Evolutionary conservation across 768 basidiomycete genomes (phyloP).

Genomic region (Xanthoconium stramineum): DNA sequence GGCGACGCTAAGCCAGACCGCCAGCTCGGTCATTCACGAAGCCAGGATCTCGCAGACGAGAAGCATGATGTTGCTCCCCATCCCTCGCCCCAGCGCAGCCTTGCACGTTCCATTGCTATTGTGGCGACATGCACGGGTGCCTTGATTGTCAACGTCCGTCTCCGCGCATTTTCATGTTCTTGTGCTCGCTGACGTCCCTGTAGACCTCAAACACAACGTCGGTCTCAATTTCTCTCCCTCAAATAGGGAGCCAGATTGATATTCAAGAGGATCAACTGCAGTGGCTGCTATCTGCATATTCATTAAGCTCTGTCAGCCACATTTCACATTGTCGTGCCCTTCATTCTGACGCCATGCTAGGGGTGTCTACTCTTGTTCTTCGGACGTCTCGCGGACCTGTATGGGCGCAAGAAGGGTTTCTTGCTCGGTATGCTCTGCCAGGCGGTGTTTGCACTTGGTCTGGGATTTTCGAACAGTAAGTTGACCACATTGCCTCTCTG

Average conservation of each 20-base stretch:
- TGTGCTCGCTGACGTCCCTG: neutral
- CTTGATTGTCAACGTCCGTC: conserved; percentile 36
- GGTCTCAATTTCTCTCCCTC: conserved; percentile 49
- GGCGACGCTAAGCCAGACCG: conserved; percentile 11
- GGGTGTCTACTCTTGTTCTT: conserved; percentile 75
- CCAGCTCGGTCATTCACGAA: conserved; percentile 10
- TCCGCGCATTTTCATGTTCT: neutral
- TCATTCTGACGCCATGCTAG: conserved; percentile 36
- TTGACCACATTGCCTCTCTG: neutral
- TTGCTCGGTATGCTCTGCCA: conserved; percentile 54
- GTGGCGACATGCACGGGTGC: conserved; percentile 39
- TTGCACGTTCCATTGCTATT: conserved; percentile 26
- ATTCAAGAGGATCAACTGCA: conserved; percentile 54
- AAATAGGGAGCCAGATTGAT: conserved; percentile 46
- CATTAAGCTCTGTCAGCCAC: conserved; percentile 59
- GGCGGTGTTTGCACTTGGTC: conserved; percentile 55
- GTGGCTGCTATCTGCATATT: conserved; percentile 67
- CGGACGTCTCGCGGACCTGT: conserved; percentile 77
- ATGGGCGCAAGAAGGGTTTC: conserved; percentile 72
- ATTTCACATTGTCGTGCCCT: neutral
- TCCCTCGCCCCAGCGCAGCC: conserved; percentile 18
- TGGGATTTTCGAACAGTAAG: conserved; percentile 59
- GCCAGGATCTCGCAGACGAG: conserved; percentile 8
- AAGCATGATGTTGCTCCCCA: neutral
- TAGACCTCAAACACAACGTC: conserved; percentile 39